These are phyloP conservation scores for Cicer cuneatum DNA, from an alignment of 306 rosid genomes.

Conservation along the genomic window DNA sequence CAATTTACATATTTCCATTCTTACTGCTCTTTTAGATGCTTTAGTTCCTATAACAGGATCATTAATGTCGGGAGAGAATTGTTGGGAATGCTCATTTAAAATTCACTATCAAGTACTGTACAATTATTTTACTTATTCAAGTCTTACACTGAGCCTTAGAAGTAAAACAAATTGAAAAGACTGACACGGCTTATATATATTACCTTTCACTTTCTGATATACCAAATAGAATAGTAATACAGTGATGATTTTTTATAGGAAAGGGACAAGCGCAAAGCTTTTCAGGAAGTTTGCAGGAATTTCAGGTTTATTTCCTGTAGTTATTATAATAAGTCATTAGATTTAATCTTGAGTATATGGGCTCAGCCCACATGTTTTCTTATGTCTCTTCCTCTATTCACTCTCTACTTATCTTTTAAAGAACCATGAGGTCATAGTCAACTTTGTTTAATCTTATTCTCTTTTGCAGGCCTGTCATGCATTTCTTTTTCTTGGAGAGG, in stretches of 20 bases:
- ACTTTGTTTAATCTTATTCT: slow-evolving; percentile 36
- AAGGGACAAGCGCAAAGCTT: slow-evolving; percentile 93
- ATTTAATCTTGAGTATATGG: not conserved
- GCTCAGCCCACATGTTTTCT: not conserved
- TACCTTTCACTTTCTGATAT: slow-evolving; percentile 27
- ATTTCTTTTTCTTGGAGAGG: slow-evolving; percentile 94
- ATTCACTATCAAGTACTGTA: slow-evolving; percentile 28
- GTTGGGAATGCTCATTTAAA: not conserved
- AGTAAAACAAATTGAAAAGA: slow-evolving; percentile 27
- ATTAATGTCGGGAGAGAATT: slow-evolving; percentile 2
- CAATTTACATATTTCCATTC: not conserved
- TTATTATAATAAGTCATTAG: not conserved
- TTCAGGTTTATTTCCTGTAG: slow-evolving; percentile 43
- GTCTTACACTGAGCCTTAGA: not conserved
- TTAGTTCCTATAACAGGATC: slow-evolving; percentile 18
- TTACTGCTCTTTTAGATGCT: not conserved
- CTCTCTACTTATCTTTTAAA: not conserved
- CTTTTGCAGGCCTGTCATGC: slow-evolving; percentile 90
- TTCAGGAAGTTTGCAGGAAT: slow-evolving; percentile 68
- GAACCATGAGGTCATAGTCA: slow-evolving; percentile 18
- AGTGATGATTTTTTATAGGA: slow-evolving; percentile 58
- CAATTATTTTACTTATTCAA: slow-evolving; percentile 21
- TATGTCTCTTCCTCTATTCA: not conserved
- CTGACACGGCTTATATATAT: slow-evolving; percentile 14
- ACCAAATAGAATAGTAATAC: slow-evolving; percentile 3